A percentile compares a stretch with the other conserved stretches of the same genome.
These are phyloP conservation scores for Diplocarpon mali DNA, from an alignment of 2,329 filamentous ascomycete species.

Conservation along the genomic window DNA sequence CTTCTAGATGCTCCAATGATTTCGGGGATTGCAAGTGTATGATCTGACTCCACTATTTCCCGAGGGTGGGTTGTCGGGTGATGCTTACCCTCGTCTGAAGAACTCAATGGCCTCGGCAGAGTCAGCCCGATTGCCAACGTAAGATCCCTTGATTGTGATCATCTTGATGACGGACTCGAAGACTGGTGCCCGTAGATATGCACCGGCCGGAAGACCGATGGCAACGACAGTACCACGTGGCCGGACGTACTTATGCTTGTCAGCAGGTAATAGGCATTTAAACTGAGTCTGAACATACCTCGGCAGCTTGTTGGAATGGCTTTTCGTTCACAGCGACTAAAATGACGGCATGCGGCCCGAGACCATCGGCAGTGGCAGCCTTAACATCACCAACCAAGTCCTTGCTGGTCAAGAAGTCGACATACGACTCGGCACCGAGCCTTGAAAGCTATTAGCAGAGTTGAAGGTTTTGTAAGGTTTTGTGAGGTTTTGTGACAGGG, in stretches of 20 bases:
- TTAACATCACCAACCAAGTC: constrained; percentile 80
- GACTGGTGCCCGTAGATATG: constrained; percentile 71
- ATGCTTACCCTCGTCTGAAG: constrained; percentile 58
- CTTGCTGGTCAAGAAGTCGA: constrained; percentile 69
- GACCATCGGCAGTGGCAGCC: constrained; percentile 64
- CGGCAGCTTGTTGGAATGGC: constrained; percentile 89
- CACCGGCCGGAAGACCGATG: constrained; percentile 76
- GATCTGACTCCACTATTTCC: background rate
- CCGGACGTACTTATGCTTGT: constrained; percentile 55
- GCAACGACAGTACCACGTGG: constrained; percentile 73
- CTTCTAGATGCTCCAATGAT: too few relatives aligned
- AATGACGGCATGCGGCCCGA: constrained; percentile 79
- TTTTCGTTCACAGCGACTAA: constrained; percentile 79
- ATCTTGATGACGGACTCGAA: constrained; percentile 84
- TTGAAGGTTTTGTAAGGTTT: too few relatives aligned
- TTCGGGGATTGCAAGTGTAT: too few relatives aligned
- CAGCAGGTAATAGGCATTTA: background rate
- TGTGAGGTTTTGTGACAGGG: too few relatives aligned
- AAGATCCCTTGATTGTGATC: constrained; percentile 85
- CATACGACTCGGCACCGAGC: constrained; percentile 61
- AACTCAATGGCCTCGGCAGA: constrained; percentile 85
- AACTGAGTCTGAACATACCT: constrained; percentile 9
- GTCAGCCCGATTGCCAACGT: constrained; percentile 88
- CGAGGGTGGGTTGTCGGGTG: background rate
- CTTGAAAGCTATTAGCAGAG: too few relatives aligned